Evolutionary conservation across 2,329 filamentous ascomycete species (phyloP), one percentile per base, ranked within the genome.

Genomic region (Didymella keratinophila): DNA sequence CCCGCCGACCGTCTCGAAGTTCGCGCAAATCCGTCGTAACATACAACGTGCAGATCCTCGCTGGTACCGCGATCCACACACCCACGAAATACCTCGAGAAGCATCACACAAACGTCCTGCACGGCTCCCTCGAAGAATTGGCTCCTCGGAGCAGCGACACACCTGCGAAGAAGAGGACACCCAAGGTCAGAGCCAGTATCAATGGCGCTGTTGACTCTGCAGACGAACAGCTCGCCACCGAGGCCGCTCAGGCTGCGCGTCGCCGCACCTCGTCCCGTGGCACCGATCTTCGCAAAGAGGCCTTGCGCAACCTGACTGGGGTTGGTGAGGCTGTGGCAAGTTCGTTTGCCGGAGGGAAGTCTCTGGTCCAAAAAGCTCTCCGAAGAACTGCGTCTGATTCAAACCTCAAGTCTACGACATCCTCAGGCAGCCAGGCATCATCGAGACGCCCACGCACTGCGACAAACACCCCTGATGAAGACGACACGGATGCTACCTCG

Each of bases 21-120:
- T 83, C 83, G 66, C 85, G 88, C 68, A 78, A 81, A 36, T 83
- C 81, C 52, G 79, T 86, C 18, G 82, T 85, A 12, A 84, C 87
- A 16, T 92, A 92, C 78, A 92, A 92, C 67, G 78, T 89, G 16
- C 81, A 86, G 63, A 83, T 85, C 66, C 80, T 90, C 50, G 83
- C 82, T 57, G 87, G 87, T 64, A 89, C 86, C 46, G 82, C 83
- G 27, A 81, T 83, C 42, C 87, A 89, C 64, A 86, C 82, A 78
- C 76, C 82, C 78, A 75, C 72, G 34, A 77, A 77, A 41, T 77
- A 78, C 57, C 65, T 78, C 28, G 69, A 77, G 56, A 74, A 74
- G 55, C 74, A 77, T 39, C 74, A 74, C 62, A 71, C 71, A 54
- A 76, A 72, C 56, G 73, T 76, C 16, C 56, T 76, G 43, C 73